These are phyloP conservation scores for Epichloe sp. DNA, from an alignment of 2,329 filamentous ascomycete species.

Conservation along the genomic window DNA sequence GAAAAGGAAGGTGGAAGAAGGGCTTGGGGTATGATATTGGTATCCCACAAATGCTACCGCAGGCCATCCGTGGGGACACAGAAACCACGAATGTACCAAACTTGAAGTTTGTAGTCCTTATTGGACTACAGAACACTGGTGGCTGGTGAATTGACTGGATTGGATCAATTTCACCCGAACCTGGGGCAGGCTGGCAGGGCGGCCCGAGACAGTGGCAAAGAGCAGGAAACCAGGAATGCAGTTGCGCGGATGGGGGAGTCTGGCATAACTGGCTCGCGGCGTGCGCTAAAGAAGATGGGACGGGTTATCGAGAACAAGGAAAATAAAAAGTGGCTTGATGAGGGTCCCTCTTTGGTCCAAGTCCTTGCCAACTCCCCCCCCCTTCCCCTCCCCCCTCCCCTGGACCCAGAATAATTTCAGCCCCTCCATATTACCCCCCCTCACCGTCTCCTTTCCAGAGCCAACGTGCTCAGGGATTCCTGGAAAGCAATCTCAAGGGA, in stretches of 20 bases:
- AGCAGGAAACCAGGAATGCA: background rate
- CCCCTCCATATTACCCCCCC: constrained; percentile 19
- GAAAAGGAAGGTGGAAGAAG: no score
- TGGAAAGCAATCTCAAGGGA: background rate
- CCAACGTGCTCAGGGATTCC: constrained; percentile 1
- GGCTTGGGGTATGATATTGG: background rate
- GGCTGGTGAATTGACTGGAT: background rate
- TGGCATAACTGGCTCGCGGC: background rate
- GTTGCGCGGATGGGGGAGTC: background rate
- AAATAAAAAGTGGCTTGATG: background rate
- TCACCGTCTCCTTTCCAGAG: constrained; percentile 17
- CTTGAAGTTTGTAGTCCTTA: background rate
- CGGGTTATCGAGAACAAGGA: background rate
- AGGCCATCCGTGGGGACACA: background rate
- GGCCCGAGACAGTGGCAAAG: background rate
- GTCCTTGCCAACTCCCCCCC: background rate
- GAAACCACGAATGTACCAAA: background rate
- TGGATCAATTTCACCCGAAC: background rate
- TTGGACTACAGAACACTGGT: no score
- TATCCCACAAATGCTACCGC: background rate
- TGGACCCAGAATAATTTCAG: constrained; percentile 25
- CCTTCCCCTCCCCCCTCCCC: constrained; percentile 7
- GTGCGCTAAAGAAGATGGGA: no score
- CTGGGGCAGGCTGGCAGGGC: background rate
- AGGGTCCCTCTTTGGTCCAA: background rate